These are phyloP conservation scores for Moesziomyces aphidis DNA, from an alignment of 1,284 basidiomycete species.

Conservation along the genomic window DNA sequence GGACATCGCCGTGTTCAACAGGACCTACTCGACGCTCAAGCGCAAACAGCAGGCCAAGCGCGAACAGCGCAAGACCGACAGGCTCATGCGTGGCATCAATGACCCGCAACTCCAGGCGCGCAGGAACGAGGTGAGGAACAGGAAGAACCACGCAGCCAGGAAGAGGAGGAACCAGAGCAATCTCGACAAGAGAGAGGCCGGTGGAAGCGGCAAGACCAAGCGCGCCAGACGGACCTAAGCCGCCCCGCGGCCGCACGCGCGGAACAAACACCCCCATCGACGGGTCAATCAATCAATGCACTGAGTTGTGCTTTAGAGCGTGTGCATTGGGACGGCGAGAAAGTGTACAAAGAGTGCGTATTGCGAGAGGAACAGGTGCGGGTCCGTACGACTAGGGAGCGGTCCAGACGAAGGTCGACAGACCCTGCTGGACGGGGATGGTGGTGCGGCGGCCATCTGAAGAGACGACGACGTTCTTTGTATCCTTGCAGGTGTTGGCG, in stretches of 20 bases:
- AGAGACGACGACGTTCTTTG: conserved; percentile 29
- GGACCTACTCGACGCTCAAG: conserved; percentile 81
- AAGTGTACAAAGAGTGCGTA: neutral
- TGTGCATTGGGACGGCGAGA: neutral
- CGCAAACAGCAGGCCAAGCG: conserved; percentile 78
- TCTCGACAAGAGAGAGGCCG: conserved; percentile 31
- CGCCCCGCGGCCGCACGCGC: too few species aligned
- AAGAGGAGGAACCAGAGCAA: conserved; percentile 38
- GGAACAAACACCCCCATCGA: too few species aligned
- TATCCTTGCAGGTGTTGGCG: conserved; percentile 36
- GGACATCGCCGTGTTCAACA: conserved; percentile 83
- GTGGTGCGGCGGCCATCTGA: conserved; percentile 40
- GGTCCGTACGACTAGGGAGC: conserved; percentile 20
- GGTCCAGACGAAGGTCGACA: conserved; percentile 53
- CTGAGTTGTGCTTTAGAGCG: neutral
- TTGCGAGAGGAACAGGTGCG: neutral
- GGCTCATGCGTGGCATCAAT: conserved; percentile 70
- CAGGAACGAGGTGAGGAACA: conserved; percentile 24
- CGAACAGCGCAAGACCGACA: conserved; percentile 78
- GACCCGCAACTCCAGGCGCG: conserved; percentile 53
- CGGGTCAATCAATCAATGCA: neutral
- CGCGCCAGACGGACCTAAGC: conserved; percentile 12
- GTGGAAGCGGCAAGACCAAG: conserved; percentile 41
- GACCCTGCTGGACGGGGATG: conserved; percentile 22
- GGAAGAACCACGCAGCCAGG: conserved; percentile 32